phyloP scores from a whole-genome alignment of 192 early-diverging fungal species.

The Backusella australiensis region DNA sequence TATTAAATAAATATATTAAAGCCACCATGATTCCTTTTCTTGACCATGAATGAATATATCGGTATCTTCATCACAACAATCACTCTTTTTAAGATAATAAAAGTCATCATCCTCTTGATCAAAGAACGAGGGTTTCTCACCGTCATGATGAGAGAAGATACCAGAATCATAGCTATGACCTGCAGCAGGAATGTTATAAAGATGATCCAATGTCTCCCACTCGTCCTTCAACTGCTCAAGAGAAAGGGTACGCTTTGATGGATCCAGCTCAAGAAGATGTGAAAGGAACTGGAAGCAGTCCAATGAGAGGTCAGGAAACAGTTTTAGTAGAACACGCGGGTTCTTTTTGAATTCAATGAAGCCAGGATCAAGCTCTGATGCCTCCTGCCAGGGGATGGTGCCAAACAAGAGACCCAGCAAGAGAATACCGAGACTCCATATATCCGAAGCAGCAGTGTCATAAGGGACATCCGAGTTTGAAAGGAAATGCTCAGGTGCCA shows the following conservation, averaged over 20 bases:
- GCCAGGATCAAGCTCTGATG: constrained; percentile 40
- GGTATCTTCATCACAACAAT: constrained; percentile 13
- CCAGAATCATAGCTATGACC: constrained; percentile 16
- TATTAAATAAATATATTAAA: not conserved
- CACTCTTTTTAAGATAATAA: not conserved
- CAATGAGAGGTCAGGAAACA: constrained; percentile 45
- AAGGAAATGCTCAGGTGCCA: constrained; percentile 72
- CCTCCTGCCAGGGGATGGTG: constrained; percentile 75
- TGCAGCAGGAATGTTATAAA: constrained; percentile 4
- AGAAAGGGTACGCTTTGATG: constrained; percentile 34
- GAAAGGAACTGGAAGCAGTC: constrained; percentile 40
- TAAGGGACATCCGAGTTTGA: constrained; percentile 32
- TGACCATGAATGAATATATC: constrained; percentile 27
- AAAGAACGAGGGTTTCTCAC: not conserved
- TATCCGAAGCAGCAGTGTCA: constrained; percentile 64
- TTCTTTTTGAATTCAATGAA: constrained; percentile 51
- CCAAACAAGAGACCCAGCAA: constrained; percentile 74
- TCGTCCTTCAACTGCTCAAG: constrained; percentile 29
- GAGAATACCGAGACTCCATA: constrained; percentile 79
- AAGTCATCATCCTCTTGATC: not conserved
- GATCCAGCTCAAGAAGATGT: constrained; percentile 44
- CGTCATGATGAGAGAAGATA: constrained; percentile 13
- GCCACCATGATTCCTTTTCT: constrained; percentile 30
- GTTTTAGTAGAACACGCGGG: constrained; percentile 42
- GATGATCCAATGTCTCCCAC: constrained; percentile 9